These are phyloP conservation scores for Volvox reticuliferus DNA, from an alignment of 139 green algal genomes.

Conservation along the genomic window DNA sequence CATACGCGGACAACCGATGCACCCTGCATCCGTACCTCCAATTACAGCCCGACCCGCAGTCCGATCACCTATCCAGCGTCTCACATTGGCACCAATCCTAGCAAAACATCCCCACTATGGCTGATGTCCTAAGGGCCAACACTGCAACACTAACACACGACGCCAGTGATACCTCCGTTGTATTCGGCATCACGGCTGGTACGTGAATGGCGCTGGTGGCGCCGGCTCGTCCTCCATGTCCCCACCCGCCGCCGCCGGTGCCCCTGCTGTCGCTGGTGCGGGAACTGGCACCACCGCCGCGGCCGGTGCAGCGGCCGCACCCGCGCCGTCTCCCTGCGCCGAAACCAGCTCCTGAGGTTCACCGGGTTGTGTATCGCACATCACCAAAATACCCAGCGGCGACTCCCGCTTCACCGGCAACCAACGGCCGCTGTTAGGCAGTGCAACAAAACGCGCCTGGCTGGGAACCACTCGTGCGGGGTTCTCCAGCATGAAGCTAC, in stretches of 20 bases:
- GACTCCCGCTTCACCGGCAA: background rate
- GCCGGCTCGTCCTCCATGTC: constrained; percentile 77
- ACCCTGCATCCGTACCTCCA: too few species aligned
- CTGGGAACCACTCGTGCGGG: constrained; percentile 88
- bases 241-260: constrained; percentile 9
- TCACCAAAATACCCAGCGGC: constrained; percentile 67
- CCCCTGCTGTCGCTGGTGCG: constrained; percentile 20
- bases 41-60: too few species aligned
- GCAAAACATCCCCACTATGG: too few species aligned
- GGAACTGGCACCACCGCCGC: constrained; percentile 35
- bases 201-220: constrained; percentile 88
- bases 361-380: constrained; percentile 60
- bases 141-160: too few species aligned
- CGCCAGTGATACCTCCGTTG: too few species aligned
- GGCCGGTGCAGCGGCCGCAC: constrained; percentile 12
- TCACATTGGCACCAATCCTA: too few species aligned
- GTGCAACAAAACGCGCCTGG: constrained; percentile 45
- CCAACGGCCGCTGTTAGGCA: constrained; percentile 32
- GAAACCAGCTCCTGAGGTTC: constrained; percentile 60
- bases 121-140: too few species aligned
- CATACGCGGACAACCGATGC: too few species aligned
- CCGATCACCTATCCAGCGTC: too few species aligned
- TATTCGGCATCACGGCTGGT: constrained; percentile 41
- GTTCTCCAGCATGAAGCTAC: constrained; percentile 82
- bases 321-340: constrained; percentile 1